These are phyloP conservation scores for Clarireedia sp. DNA, from an alignment of 2,329 filamentous ascomycete genomes.

Conservation along the genomic window DNA sequence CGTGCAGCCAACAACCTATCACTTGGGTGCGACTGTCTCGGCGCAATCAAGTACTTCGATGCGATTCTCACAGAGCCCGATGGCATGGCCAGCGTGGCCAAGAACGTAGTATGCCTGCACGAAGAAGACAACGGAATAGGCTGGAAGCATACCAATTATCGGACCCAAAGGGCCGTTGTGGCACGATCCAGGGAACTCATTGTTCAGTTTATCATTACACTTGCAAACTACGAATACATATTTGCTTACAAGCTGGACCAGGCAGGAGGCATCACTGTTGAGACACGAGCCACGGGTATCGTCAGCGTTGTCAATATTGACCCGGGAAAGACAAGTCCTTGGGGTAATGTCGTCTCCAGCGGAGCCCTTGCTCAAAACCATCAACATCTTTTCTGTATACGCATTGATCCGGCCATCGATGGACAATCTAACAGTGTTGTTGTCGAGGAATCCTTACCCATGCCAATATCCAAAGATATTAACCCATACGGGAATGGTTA, in stretches of 20 bases:
- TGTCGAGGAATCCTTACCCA: slow-evolving; percentile 44
- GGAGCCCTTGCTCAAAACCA: slow-evolving; percentile 53
- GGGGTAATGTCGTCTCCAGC: slow-evolving; percentile 52
- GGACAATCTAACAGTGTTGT: slow-evolving; percentile 44
- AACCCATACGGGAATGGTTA: slow-evolving; percentile 49
- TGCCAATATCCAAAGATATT: slow-evolving; percentile 33
- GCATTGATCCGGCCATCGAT: slow-evolving; percentile 50
- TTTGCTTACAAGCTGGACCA: slow-evolving; percentile 58
- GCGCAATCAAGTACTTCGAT: slow-evolving; percentile 42
- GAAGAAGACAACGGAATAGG: slow-evolving; percentile 62
- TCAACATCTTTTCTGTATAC: slow-evolving; percentile 45
- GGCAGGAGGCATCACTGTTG: slow-evolving; percentile 43
- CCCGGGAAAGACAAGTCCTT: slow-evolving; percentile 42
- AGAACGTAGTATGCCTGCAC: slow-evolving; percentile 59
- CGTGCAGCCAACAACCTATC: slow-evolving; percentile 58
- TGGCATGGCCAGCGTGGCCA: slow-evolving; percentile 32
- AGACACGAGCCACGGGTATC: slow-evolving; percentile 55
- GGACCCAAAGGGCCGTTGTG: slow-evolving; percentile 30
- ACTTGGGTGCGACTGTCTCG: slow-evolving; percentile 62
- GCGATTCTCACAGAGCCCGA: slow-evolving; percentile 34
- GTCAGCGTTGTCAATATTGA: slow-evolving; percentile 48
- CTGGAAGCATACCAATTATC: slow-evolving; percentile 60
- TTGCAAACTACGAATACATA: slow-evolving; percentile 65
- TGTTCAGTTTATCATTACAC: slow-evolving; percentile 58
- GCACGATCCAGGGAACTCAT: slow-evolving; percentile 55